A percentile compares a stretch with the other conserved stretches of the same genome.
phyloP scores from a whole-genome alignment of 768 basidiomycete species.

The Leccinellum rugosiceps region DNA sequence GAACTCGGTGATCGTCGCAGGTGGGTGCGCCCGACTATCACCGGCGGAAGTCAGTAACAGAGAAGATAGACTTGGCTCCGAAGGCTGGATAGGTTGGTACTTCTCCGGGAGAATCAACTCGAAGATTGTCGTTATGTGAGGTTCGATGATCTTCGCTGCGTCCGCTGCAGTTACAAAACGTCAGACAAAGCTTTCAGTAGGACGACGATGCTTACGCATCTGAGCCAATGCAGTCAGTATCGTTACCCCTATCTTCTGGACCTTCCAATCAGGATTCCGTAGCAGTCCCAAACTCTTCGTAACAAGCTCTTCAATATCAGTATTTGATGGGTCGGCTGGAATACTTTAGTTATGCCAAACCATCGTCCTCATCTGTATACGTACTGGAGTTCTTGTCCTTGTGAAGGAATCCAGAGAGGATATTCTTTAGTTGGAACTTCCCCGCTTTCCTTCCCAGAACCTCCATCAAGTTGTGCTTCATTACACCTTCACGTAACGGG shows the following conservation, averaged over 20 bases:
- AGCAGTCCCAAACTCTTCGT: slow-evolving; percentile 8
- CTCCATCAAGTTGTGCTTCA: slow-evolving; percentile 13
- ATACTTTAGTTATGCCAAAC: not conserved
- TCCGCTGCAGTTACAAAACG: not conserved
- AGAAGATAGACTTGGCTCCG: not conserved
- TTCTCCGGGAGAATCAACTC: not conserved
- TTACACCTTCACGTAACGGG: slow-evolving; percentile 12
- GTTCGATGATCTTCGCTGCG: not conserved
- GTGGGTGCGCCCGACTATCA: not conserved
- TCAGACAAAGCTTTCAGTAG: not conserved
- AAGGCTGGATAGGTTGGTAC: not conserved
- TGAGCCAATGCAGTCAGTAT: slow-evolving; percentile 22
- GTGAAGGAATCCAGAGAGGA: slow-evolving; percentile 20
- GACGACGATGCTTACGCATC: slow-evolving; percentile 9
- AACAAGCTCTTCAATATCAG: slow-evolving; percentile 6
- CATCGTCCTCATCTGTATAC: not conserved
- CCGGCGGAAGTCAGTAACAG: not conserved
- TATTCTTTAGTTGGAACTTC: slow-evolving; percentile 8
- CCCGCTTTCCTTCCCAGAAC: slow-evolving; percentile 17
- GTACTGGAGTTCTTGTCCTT: slow-evolving; percentile 22
- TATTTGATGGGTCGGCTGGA: not conserved
- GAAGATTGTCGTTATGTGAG: not conserved
- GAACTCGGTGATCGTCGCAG: not conserved
- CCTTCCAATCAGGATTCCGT: slow-evolving; percentile 7
- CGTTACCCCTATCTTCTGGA: slow-evolving; percentile 21